Evolutionary conservation across 1,284 basidiomycete species (phyloP).

Genomic region (Ustilago hordei): DNA sequence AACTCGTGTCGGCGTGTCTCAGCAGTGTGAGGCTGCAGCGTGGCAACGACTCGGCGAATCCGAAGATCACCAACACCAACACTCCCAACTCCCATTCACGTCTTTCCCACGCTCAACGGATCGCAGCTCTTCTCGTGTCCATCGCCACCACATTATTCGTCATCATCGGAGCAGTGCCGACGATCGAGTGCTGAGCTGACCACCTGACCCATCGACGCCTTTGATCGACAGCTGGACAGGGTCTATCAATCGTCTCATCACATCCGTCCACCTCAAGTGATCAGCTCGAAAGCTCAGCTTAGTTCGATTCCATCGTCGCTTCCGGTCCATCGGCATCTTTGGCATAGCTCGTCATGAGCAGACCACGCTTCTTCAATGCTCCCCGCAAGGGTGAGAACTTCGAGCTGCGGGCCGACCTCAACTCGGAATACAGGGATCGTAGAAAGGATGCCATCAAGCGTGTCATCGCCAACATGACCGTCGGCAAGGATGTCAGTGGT

Average conservation of each 20-base stretch:
- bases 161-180: background rate
- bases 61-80: slow-evolving; percentile 27
- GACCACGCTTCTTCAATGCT: slow-evolving; percentile 69
- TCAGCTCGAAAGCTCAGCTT: background rate
- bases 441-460: slow-evolving; percentile 98
- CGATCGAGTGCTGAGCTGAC: background rate
- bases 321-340: background rate
- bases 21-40: background rate
- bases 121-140: background rate
- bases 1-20: slow-evolving; percentile 8
- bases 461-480: slow-evolving; percentile 84
- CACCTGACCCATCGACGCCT: background rate
- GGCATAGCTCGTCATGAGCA: slow-evolving; percentile 50
- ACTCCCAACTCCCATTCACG: background rate
- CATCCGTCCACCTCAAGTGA: background rate
- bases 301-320: slow-evolving; percentile 2
- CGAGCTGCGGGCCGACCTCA: slow-evolving; percentile 73
- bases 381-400: slow-evolving; percentile 69
- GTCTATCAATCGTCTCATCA: no score
- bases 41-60: slow-evolving; percentile 13
- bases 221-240: background rate
- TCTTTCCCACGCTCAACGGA: background rate
- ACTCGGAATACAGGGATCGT: slow-evolving; percentile 93
- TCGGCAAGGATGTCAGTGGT: slow-evolving; percentile 95
- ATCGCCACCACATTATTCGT: background rate